Evolutionary conservation across 1,284 basidiomycete species (phyloP).

Genomic region (Neonothopanus nambi): DNA sequence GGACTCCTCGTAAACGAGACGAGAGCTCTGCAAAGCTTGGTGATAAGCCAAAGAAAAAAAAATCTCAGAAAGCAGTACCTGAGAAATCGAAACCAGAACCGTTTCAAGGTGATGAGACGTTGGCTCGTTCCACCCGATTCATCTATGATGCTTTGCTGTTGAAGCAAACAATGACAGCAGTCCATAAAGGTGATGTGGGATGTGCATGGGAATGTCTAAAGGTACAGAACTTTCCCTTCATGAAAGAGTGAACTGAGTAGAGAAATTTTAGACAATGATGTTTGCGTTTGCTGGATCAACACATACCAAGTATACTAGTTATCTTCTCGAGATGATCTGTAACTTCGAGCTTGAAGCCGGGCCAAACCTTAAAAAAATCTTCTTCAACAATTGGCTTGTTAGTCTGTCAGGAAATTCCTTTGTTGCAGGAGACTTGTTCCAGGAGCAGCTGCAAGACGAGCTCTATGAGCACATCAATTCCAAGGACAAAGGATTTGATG

Average conservation of each 20-base stretch:
- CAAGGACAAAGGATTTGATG: conserved; percentile 14
- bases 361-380: background rate
- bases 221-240: background rate
- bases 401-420: conserved; percentile 5
- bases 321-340: conserved; percentile 14
- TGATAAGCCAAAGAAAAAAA: background rate
- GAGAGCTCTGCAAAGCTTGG: background rate
- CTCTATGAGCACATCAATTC: conserved; percentile 17
- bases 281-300: conserved; percentile 15
- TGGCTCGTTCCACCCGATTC: background rate
- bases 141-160: conserved; percentile 2
- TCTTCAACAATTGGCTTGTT: conserved; percentile 11
- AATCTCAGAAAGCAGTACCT: too few species aligned
- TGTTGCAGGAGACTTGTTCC: conserved; percentile 13
- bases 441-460: conserved; percentile 15
- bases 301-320: conserved; percentile 15
- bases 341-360: conserved; percentile 15
- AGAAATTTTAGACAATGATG: conserved; percentile 5
- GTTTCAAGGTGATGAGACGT: background rate
- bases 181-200: background rate
- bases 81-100: background rate
- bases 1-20: background rate
- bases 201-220: conserved; percentile 5
- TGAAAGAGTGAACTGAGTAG: background rate
- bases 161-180: background rate